phyloP scores from a whole-genome alignment of 2,329 filamentous ascomycete species.

The Arachnomyces sp. region DNA sequence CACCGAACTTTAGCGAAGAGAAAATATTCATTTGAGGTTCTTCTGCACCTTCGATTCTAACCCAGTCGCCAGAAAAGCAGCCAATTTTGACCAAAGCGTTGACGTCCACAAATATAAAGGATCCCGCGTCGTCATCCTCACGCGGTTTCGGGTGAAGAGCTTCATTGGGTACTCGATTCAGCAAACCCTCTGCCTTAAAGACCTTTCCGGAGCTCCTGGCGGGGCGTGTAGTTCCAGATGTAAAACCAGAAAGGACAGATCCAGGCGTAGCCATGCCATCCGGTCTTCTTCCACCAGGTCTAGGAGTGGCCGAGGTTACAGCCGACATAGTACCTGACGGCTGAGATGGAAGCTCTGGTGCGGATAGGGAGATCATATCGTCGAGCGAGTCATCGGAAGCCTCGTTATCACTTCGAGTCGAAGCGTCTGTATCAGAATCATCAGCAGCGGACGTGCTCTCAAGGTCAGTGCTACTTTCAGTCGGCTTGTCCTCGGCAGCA shows the following conservation, averaged over 20 bases:
- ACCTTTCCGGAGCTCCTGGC: conserved; percentile 66
- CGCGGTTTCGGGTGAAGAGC: conserved; percentile 76
- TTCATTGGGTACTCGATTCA: conserved; percentile 65
- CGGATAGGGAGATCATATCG: conserved; percentile 83
- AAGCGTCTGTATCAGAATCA: conserved; percentile 52
- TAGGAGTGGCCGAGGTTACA: conserved; percentile 71
- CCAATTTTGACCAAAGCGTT: conserved; percentile 79
- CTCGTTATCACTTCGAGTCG: conserved; percentile 54
- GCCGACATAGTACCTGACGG: conserved; percentile 73
- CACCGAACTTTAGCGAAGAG: conserved; percentile 57
- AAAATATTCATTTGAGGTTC: conserved; percentile 55
- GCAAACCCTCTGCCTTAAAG: conserved; percentile 74
- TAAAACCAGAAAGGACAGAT: conserved; percentile 84
- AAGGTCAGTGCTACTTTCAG: conserved; percentile 41
- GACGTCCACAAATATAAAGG: conserved; percentile 84
- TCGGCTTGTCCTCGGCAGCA: conserved; percentile 67
- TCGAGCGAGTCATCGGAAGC: conserved; percentile 87
- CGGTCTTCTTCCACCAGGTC: conserved; percentile 60
- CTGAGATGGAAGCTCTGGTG: conserved; percentile 69
- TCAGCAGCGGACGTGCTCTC: conserved; percentile 50
- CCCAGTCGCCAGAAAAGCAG: conserved; percentile 97
- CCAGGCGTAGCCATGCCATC: conserved; percentile 76
- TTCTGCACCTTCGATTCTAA: conserved; percentile 68
- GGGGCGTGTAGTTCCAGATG: conserved; percentile 70
- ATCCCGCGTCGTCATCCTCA: conserved; percentile 77